These are phyloP conservation scores for Perilla frutescens DNA, from an alignment of 257 asterid genomes.

Conservation along the genomic window DNA sequence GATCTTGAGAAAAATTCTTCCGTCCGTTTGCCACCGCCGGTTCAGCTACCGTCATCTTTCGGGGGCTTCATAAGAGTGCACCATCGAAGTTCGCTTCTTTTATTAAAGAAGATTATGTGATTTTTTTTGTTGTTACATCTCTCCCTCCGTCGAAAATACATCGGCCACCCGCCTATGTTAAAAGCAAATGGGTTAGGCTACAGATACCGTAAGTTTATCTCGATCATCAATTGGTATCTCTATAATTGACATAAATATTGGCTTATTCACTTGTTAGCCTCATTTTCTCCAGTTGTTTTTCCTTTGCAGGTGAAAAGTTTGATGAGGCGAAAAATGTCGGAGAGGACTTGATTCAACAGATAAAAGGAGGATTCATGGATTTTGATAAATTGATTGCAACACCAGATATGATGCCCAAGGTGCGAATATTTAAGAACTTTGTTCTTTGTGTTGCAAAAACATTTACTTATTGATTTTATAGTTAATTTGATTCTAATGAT, in stretches of 20 bases:
- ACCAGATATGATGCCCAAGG: constrained; percentile 99
- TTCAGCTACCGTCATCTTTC: no score
- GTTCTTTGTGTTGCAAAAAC: neutral
- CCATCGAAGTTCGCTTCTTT: no score
- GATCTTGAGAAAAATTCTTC: no score
- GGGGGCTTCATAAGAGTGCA: no score
- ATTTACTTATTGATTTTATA: neutral
- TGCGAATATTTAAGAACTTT: constrained; percentile 32
- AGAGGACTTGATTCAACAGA: constrained; percentile 89
- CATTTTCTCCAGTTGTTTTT: constrained; percentile 38
- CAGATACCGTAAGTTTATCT: no score
- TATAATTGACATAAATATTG: constrained; percentile 5
- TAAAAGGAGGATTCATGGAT: constrained; percentile 93
- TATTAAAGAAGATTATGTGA: no score
- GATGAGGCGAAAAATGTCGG: constrained; percentile 99
- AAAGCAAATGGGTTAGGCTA: no score
- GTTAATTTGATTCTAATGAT: neutral
- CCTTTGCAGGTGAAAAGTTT: constrained; percentile 81
- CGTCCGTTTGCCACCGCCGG: no score
- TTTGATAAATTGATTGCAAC: constrained; percentile 96
- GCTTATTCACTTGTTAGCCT: constrained; percentile 30
- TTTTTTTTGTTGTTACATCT: no score
- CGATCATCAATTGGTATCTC: neutral
- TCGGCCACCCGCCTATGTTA: no score
- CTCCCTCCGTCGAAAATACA: no score